phyloP scores from a whole-genome alignment of 2,329 filamentous ascomycete genomes.

The Verticillium klebahnii region DNA sequence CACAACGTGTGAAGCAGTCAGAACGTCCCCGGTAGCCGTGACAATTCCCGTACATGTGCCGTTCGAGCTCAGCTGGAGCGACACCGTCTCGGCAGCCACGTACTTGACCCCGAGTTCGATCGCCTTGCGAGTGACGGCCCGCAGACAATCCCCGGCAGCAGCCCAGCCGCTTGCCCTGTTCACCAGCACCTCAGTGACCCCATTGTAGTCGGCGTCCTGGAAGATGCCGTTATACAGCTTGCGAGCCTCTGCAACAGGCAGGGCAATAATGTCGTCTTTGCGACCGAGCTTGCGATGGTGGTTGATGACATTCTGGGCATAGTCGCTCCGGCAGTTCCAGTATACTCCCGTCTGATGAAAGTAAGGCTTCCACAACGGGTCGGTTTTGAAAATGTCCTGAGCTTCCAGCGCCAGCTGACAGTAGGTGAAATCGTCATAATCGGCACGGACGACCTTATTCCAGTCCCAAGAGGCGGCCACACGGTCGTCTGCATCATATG shows the following conservation, averaged over 20 bases:
- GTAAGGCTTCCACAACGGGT: conserved; percentile 21
- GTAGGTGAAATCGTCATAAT: conserved; percentile 27
- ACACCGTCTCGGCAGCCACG: conserved; percentile 37
- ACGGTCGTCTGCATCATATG: conserved; percentile 16
- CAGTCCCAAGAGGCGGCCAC: conserved; percentile 25
- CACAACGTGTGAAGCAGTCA: conserved; percentile 46
- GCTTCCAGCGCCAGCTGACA: conserved; percentile 24
- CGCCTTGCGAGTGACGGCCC: conserved; percentile 39
- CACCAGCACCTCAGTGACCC: conserved; percentile 46
- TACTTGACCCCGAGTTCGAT: conserved; percentile 47
- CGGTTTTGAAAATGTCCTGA: conserved; percentile 19
- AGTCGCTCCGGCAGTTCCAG: conserved; percentile 23
- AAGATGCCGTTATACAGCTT: conserved; percentile 46
- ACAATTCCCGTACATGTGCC: conserved; percentile 44
- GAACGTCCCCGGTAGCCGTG: conserved; percentile 35
- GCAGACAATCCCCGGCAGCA: conserved; percentile 47
- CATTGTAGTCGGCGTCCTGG: conserved; percentile 46
- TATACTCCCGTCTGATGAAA: conserved; percentile 34
- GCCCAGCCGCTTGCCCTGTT: conserved; percentile 53
- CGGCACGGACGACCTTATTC: conserved; percentile 32
- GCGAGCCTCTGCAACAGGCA: conserved; percentile 43
- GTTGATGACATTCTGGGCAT: conserved; percentile 27
- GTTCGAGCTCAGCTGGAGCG: conserved; percentile 30
- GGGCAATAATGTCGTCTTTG: conserved; percentile 27
- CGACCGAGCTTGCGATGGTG: conserved; percentile 22